Conservation (phyloP, 2,329 filamentous ascomycete genomes). For the Polychaeton citri region DNA sequence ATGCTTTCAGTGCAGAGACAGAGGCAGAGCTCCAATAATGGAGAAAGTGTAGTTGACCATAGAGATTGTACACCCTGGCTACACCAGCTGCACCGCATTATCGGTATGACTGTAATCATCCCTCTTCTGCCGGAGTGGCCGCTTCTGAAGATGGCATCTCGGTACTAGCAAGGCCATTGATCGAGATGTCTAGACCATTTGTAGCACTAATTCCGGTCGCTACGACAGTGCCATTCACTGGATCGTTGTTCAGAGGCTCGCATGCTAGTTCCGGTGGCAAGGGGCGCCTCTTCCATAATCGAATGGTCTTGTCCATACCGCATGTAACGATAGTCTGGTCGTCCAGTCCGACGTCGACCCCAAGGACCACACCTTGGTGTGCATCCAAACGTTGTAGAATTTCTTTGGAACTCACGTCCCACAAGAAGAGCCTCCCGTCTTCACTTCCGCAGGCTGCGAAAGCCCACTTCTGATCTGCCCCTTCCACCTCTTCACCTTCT, state of each 20-base stretch:
- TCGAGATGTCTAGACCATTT: neutral
- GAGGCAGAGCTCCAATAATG: no score
- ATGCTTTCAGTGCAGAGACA: no score
- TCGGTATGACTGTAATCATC: no score
- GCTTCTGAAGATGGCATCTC: neutral
- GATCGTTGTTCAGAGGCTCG: neutral
- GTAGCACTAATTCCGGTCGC: neutral
- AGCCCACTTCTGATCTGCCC: slow-evolving; percentile 23
- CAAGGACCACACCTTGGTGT: slow-evolving; percentile 45
- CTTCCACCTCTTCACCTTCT: slow-evolving; percentile 6
- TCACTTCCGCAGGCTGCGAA: slow-evolving; percentile 80
- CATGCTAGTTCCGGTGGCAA: neutral
- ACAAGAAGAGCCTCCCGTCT: slow-evolving; percentile 71
- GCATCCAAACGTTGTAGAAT: slow-evolving; percentile 54
- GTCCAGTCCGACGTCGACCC: slow-evolving; percentile 45
- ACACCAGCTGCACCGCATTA: no score
- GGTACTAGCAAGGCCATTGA: neutral
- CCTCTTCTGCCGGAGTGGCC: neutral
- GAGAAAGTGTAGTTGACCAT: no score
- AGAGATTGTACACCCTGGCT: no score
- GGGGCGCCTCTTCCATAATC: slow-evolving; percentile 38
- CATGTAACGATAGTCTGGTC: slow-evolving; percentile 46
- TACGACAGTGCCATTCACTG: neutral
- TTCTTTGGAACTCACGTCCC: slow-evolving; percentile 81
- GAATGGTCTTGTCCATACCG: slow-evolving; percentile 48